Evolutionary conservation across 2,329 filamentous ascomycete species (phyloP).

Genomic region (Lasiodiplodia theobromae): DNA sequence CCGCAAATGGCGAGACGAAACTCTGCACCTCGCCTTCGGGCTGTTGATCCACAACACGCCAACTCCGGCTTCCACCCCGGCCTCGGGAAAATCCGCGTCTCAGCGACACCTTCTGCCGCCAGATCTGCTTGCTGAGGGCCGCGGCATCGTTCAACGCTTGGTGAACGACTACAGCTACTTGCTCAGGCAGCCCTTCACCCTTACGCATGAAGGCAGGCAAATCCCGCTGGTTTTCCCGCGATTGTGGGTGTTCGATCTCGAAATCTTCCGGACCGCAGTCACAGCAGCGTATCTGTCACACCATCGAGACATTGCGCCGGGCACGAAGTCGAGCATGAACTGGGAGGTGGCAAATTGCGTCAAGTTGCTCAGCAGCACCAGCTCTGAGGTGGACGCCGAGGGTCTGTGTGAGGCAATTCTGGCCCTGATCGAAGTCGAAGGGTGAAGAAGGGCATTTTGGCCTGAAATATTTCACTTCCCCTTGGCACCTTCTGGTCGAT

Average conservation of each 20-base stretch:
- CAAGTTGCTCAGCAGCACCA: conserved; percentile 25
- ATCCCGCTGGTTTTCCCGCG: conserved; percentile 28
- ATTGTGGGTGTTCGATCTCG: conserved; percentile 17
- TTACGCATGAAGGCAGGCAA: background rate
- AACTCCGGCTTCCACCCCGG: background rate
- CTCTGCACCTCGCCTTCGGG: conserved; percentile 25
- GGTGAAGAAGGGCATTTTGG: background rate
- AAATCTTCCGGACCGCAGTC: conserved; percentile 21
- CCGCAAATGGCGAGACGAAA: conserved; percentile 27
- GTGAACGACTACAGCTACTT: conserved; percentile 6
- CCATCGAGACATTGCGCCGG: background rate
- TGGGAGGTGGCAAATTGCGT: conserved; percentile 28
- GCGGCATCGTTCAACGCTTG: conserved; percentile 16
- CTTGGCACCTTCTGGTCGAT: too few relatives aligned
- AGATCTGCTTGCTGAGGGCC: conserved; percentile 23
- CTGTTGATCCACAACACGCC: conserved; percentile 15
- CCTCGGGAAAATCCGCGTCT: background rate
- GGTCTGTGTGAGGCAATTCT: conserved; percentile 23
- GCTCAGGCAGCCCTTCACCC: conserved; percentile 25
- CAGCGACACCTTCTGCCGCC: background rate
- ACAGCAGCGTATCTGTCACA: conserved; percentile 25
- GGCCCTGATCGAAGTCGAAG: conserved; percentile 5
- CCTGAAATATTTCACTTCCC: too few relatives aligned
- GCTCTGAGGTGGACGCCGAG: conserved; percentile 24
- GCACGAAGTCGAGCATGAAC: conserved; percentile 9